Evolutionary conservation across 371 early-diverging fungal species (phyloP).

Genomic region (Dentiscutata heterogama): DNA sequence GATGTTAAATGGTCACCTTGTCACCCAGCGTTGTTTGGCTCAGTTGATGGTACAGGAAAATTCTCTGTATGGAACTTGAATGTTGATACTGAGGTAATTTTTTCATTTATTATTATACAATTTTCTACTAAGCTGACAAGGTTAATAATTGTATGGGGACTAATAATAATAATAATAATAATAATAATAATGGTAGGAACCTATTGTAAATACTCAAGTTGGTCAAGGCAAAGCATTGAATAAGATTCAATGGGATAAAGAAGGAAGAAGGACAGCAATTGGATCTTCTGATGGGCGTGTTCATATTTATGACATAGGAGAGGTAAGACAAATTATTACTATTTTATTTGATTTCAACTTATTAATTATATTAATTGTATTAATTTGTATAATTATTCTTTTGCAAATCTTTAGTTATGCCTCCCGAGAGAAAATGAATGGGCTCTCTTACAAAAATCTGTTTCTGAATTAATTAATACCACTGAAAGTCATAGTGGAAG

Average conservation of each 20-base stretch:
- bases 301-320: conserved; percentile 93
- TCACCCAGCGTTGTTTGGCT: conserved; percentile 94
- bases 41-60: conserved; percentile 91
- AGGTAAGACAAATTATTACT: conserved; percentile 59
- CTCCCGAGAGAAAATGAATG: conserved; percentile 22
- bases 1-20: conserved; percentile 97
- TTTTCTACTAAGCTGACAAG: no score
- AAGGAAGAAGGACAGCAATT: conserved; percentile 83
- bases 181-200: conserved; percentile 57
- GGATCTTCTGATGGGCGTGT: conserved; percentile 91
- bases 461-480: conserved; percentile 30
- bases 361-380: conserved; percentile 4
- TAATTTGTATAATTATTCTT: no score
- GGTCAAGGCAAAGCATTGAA: conserved; percentile 85
- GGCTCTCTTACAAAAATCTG: conserved; percentile 13
- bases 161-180: no score
- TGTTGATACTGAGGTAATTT: conserved; percentile 79
- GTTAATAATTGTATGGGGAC: background rate
- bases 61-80: conserved; percentile 95
- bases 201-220: conserved; percentile 73
- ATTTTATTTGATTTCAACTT: background rate
- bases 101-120: background rate
- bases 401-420: background rate
- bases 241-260: conserved; percentile 92
- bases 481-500: conserved; percentile 14